Conservation (phyloP, 2,329 filamentous ascomycete species). For the Diplocarpon rosae region DNA sequence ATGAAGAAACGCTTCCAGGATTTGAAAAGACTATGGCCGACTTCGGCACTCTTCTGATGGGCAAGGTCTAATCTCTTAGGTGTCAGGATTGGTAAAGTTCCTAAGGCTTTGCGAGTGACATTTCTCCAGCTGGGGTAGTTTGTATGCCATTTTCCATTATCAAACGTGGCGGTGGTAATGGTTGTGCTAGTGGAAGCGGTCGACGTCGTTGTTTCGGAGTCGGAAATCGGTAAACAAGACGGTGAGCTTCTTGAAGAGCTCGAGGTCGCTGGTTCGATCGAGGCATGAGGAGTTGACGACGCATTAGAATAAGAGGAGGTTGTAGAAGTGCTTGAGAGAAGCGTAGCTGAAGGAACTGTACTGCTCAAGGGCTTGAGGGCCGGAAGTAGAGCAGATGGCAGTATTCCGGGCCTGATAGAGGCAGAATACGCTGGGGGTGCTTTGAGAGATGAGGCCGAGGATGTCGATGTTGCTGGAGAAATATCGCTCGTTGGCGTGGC, state of each 20-base stretch:
- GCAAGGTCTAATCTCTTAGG: not conserved
- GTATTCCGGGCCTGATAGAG: not conserved
- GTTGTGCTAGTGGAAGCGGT: constrained; percentile 4
- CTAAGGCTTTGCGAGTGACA: constrained; percentile 1
- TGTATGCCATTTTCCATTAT: constrained; percentile 26
- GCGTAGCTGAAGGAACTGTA: not conserved
- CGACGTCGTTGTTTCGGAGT: constrained; percentile 8
- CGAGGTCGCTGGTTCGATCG: not conserved
- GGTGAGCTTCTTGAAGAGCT: not conserved
- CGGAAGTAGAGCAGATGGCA: not conserved
- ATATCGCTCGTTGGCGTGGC: not conserved
- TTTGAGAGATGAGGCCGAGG: no score
- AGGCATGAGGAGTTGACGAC: not conserved
- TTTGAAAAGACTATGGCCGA: not conserved
- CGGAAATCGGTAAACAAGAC: not conserved
- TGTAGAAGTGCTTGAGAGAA: not conserved
- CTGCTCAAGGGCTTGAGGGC: constrained; percentile 5
- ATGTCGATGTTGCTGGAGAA: no score
- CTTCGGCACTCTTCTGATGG: not conserved
- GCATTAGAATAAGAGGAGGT: not conserved
- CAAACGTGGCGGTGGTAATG: constrained; percentile 13
- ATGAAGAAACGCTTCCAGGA: not conserved
- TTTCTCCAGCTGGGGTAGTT: constrained; percentile 23
- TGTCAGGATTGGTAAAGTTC: not conserved
- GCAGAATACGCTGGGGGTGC: no score